A percentile compares a stretch with the other conserved stretches of the same genome.
These are phyloP conservation scores for Gnomoniopsis sp. DNA, from an alignment of 2,329 filamentous ascomycete species.

Conservation along the genomic window DNA sequence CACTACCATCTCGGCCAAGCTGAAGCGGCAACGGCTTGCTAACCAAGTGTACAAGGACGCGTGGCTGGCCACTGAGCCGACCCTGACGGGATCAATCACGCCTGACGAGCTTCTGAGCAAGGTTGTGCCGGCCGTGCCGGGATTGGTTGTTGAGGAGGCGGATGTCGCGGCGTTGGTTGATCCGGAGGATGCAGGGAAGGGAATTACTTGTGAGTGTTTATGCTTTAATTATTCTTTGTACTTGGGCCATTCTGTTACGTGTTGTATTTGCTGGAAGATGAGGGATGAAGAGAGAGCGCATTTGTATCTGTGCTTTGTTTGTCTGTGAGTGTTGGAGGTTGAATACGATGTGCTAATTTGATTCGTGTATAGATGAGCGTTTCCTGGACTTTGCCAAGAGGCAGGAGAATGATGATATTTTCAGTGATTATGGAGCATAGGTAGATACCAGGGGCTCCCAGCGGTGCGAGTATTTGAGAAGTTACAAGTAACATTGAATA, in stretches of 20 bases:
- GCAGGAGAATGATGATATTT: conserved; percentile 27
- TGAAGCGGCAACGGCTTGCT: conserved; percentile 16
- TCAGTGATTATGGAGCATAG: conserved; percentile 21
- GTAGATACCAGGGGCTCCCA: not conserved
- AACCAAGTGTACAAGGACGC: conserved; percentile 23
- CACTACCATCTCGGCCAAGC: conserved; percentile 15
- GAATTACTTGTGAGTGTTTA: conserved; percentile 31
- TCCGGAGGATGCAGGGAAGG: conserved; percentile 32
- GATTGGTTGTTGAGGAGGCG: conserved; percentile 30
- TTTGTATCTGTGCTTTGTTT: not conserved
- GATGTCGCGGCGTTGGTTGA: conserved; percentile 33
- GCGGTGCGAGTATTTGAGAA: not conserved
- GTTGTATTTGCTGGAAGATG: not conserved
- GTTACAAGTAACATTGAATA: not conserved
- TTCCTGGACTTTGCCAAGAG: conserved; percentile 34
- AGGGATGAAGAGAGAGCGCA: not conserved
- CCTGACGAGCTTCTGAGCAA: conserved; percentile 27
- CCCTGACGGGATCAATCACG: conserved; percentile 31
- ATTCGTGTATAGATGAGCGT: conserved; percentile 26
- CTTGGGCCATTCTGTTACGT: no score
- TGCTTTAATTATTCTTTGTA: not conserved
- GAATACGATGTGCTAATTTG: not conserved
- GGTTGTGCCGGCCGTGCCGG: conserved; percentile 30
- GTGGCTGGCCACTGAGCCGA: conserved; percentile 33
- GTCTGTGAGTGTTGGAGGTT: not conserved